phyloP scores from a whole-genome alignment of 257 asterid species.

The Petunia axillaris region DNA sequence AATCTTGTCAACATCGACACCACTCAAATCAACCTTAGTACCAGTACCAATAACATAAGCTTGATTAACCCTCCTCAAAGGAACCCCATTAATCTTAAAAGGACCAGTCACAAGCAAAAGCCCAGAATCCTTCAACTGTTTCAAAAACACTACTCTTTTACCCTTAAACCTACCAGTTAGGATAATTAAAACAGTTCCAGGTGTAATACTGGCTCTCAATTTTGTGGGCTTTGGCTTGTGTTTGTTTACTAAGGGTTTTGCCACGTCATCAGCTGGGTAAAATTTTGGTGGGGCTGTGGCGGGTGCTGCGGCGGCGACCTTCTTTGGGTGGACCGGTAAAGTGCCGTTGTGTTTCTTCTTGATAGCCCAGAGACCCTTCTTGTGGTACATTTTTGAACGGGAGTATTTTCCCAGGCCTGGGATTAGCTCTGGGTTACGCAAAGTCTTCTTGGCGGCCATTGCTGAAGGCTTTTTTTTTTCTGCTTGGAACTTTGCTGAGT shows the following conservation, averaged over 20 bases:
- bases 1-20: slow-evolving; percentile 29
- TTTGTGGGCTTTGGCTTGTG: slow-evolving; percentile 24
- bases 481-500: neutral
- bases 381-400: slow-evolving; percentile 31
- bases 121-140: slow-evolving; percentile 14
- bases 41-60: slow-evolving; percentile 29
- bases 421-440: slow-evolving; percentile 28
- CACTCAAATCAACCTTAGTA: slow-evolving; percentile 18
- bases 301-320: neutral
- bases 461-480: neutral
- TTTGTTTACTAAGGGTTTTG: slow-evolving; percentile 26
- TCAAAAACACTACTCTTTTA: slow-evolving; percentile 27
- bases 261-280: slow-evolving; percentile 30
- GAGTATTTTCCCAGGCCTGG: slow-evolving; percentile 23
- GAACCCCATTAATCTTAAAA: slow-evolving; percentile 32
- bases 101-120: slow-evolving; percentile 26
- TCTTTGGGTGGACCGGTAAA: slow-evolving; percentile 19
- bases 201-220: slow-evolving; percentile 6
- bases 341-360: slow-evolving; percentile 26
- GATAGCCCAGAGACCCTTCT: slow-evolving; percentile 32
- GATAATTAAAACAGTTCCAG: slow-evolving; percentile 27
- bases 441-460: slow-evolving; percentile 32
- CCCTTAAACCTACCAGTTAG: slow-evolving; percentile 30
- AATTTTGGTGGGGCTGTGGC: neutral
- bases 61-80: slow-evolving; percentile 30